phyloP scores from a whole-genome alignment of 805 yeast genomes.

The Wickerhamiella qilinensis region DNA sequence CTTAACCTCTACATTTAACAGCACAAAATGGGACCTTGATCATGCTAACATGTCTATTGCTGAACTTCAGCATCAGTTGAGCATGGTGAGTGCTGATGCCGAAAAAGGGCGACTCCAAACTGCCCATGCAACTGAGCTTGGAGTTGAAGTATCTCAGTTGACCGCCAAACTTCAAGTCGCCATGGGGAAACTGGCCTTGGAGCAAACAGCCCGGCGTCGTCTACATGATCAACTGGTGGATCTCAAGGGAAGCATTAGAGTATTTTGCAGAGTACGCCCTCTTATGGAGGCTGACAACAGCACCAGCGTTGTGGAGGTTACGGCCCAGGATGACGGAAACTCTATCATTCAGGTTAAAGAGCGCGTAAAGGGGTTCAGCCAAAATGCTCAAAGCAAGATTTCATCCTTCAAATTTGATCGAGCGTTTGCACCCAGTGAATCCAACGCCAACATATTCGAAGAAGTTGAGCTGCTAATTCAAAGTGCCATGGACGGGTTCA shows the following conservation, averaged over 20 bases:
- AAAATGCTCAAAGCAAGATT: constrained; percentile 14
- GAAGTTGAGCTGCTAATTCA: constrained; percentile 80
- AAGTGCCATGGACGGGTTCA: constrained; percentile 72
- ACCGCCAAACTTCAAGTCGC: not conserved
- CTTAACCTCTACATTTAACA: too few species aligned
- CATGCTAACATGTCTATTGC: too few species aligned
- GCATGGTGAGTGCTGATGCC: too few species aligned
- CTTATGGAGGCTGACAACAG: too few species aligned
- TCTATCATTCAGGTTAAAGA: too few species aligned
- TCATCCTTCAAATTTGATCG: constrained; percentile 53
- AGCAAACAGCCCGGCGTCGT: constrained; percentile 29
- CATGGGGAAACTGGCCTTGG: not conserved
- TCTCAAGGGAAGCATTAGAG: constrained; percentile 81
- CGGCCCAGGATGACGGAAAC: not conserved
- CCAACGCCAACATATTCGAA: constrained; percentile 54
- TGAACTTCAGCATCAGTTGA: too few species aligned
- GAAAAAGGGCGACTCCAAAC: too few species aligned
- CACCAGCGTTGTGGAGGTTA: too few species aligned
- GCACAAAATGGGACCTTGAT: too few species aligned
- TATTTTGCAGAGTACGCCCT: constrained; percentile 76
- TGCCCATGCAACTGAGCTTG: not conserved
- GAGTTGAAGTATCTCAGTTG: not conserved
- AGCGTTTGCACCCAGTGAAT: constrained; percentile 40
- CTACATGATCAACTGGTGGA: constrained; percentile 69
- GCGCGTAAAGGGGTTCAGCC: not conserved